Evolutionary conservation across 331 rosid genomes (phyloP), one percentile per base, ranked within the genome.

Genomic region (Cucumis variabilis): DNA sequence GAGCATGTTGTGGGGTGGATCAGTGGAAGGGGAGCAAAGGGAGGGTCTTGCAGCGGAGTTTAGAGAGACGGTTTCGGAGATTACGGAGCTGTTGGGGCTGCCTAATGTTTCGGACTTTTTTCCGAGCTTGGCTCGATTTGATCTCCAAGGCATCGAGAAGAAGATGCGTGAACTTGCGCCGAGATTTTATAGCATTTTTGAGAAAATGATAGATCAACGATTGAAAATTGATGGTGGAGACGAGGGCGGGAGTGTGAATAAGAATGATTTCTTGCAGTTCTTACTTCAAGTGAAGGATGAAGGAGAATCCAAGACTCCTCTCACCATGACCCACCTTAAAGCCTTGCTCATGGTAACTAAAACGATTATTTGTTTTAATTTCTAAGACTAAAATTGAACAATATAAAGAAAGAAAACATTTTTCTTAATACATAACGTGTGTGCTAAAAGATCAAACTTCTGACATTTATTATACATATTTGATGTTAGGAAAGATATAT

Each of bases 51-150:
- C 94, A 21, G 71, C 89, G 50, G 98, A 94, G 90, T 95, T 96
- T 53, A 87, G 98, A 91, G 90, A 88, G 51, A 58, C 88, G 63
- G 90, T 93, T 60, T 81, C 92, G 51, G 90, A 90, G 15, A 91
- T 94, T 82, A 93, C 95, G 20, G 85, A 14, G 17, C 86, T 93
- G 0, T 6, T 93, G 27, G 95, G 90, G 58, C 92, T 80, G 87
- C 99, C 98, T n/a, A 94, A 94, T 62, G 4, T 95, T 30, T 97
- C 98, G 72, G 99, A 97, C 37, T 94, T 94, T 12, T 97, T 86
- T 85, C 94, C 98, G 83, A 73, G 88, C 55, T 86, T 97, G 92
- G 95, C 96, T 30, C 91, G 94, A 75, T 97, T 97, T 7, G 98
- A 97, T 81, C 37, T 97, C 90, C 99, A 97, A 44, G 98, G 98